Conservation (phyloP, 495 filamentous ascomycete genomes). For the Aspergillus funiculosus region DNA sequence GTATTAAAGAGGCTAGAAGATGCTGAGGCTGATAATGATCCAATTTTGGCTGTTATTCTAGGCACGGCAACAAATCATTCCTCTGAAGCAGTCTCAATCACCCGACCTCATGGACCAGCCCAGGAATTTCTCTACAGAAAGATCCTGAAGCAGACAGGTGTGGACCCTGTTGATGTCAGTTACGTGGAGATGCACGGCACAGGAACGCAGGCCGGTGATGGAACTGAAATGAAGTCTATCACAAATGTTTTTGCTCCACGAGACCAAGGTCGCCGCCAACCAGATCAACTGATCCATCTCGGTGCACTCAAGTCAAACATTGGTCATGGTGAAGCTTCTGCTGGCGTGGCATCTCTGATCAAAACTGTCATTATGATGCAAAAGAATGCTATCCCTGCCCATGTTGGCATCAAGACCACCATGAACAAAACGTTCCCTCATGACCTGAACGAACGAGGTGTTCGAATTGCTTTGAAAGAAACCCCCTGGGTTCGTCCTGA, state of each 20-base stretch:
- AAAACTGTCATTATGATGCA: constrained; percentile 31
- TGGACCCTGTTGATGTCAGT: constrained; percentile 45
- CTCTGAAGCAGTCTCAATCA: constrained; percentile 40
- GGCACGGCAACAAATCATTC: constrained; percentile 39
- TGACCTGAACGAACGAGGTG: constrained; percentile 24
- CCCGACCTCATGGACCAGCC: constrained; percentile 45
- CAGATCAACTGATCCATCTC: constrained; percentile 16
- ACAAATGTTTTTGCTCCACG: constrained; percentile 25
- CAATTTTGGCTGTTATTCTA: constrained; percentile 36
- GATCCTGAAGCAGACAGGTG: constrained; percentile 39
- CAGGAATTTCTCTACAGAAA: constrained; percentile 42
- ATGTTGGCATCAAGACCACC: constrained; percentile 39
- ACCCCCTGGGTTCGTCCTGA: constrained; percentile 8
- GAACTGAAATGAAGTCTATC: constrained; percentile 26
- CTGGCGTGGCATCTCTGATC: constrained; percentile 30
- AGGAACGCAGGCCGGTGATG: constrained; percentile 41
- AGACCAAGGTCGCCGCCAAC: neutral
- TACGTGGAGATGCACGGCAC: constrained; percentile 50
- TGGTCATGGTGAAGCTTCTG: constrained; percentile 36
- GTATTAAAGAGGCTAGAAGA: constrained; percentile 43
- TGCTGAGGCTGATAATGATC: constrained; percentile 42
- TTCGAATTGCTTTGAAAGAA: constrained; percentile 23
- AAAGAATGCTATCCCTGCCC: constrained; percentile 28
- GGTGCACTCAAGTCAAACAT: constrained; percentile 35
- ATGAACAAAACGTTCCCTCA: constrained; percentile 34